These are phyloP conservation scores for Sphaerulina vaccinii DNA, from an alignment of 2,329 filamentous ascomycete genomes.

Conservation along the genomic window DNA sequence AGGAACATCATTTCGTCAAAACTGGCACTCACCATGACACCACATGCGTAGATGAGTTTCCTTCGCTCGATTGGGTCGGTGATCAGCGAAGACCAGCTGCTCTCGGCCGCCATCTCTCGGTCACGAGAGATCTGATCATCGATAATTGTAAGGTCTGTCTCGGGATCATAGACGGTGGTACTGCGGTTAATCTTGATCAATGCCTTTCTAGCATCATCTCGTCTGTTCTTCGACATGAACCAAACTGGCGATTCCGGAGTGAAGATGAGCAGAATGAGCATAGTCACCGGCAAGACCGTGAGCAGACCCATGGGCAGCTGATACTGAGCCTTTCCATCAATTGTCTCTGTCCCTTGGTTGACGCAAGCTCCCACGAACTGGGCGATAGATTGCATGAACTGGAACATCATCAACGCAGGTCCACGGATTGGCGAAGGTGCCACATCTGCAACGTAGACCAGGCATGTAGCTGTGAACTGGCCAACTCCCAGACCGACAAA, in stretches of 20 bases:
- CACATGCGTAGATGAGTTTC: conserved; percentile 48
- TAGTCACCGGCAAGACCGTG: conserved; percentile 22
- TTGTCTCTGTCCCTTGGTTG: conserved; percentile 26
- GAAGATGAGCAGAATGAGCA: conserved; percentile 24
- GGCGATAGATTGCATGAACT: conserved; percentile 27
- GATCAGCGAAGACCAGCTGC: conserved; percentile 44
- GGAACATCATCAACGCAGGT: conserved; percentile 25
- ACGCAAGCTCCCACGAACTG: conserved; percentile 27
- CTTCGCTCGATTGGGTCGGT: conserved; percentile 48
- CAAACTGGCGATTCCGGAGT: conserved; percentile 25
- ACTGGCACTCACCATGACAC: conserved; percentile 38
- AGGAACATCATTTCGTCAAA: neutral
- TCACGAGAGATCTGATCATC: conserved; percentile 24
- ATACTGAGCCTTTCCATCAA: conserved; percentile 23
- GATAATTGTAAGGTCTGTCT: conserved; percentile 21
- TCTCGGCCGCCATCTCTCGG: conserved; percentile 30
- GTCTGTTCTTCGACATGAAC: conserved; percentile 22
- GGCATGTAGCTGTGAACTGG: conserved; percentile 25
- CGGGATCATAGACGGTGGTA: conserved; percentile 14
- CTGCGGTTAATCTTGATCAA: conserved; percentile 26
- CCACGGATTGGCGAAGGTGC: conserved; percentile 25
- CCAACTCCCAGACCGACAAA: conserved; percentile 25
- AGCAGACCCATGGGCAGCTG: conserved; percentile 23
- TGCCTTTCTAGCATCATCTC: conserved; percentile 21
- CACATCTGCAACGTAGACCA: conserved; percentile 26